A percentile compares a stretch with the other conserved stretches of the same genome.
Conservation (phyloP, 345 rosid species). For the Pistacia atlantica region DNA sequence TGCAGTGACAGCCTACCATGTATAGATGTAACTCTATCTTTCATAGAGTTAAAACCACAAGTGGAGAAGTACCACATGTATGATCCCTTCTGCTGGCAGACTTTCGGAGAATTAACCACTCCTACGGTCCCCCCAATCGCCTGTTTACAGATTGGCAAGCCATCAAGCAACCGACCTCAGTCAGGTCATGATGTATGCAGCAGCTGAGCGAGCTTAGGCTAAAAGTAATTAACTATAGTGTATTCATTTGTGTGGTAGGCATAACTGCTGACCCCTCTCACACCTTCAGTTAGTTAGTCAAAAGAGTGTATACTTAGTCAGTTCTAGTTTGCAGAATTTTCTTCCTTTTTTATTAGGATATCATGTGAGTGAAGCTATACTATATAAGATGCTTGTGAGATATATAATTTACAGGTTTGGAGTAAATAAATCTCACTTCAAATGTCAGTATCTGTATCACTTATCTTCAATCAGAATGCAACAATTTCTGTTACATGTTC, state of each 20-base stretch:
- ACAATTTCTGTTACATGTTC: too few relatives aligned
- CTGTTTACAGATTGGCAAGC: conserved; percentile 88
- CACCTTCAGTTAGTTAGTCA: conserved; percentile 39
- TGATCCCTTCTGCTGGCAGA: conserved; percentile 94
- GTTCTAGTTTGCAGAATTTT: conserved; percentile 26
- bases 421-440: conserved; percentile 15
- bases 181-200: conserved; percentile 58
- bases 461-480: background rate
- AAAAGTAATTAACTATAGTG: conserved; percentile 29
- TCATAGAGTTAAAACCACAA: conserved; percentile 69
- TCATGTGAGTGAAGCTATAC: conserved; percentile 19
- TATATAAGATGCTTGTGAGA: conserved; percentile 10
- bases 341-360: conserved; percentile 14
- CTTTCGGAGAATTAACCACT: conserved; percentile 75
- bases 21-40: conserved; percentile 66
- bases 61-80: conserved; percentile 74
- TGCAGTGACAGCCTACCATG: conserved; percentile 93
- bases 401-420: conserved; percentile 19
- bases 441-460: too few relatives aligned
- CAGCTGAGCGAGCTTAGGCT: conserved; percentile 43
- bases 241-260: conserved; percentile 54
- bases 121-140: conserved; percentile 84
- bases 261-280: conserved; percentile 54
- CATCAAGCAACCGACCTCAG: conserved; percentile 66
- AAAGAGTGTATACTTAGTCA: conserved; percentile 31